Base-by-base conservation (phyloP, 495 filamentous ascomycete genomes). In the Podospora sp. region DNA sequence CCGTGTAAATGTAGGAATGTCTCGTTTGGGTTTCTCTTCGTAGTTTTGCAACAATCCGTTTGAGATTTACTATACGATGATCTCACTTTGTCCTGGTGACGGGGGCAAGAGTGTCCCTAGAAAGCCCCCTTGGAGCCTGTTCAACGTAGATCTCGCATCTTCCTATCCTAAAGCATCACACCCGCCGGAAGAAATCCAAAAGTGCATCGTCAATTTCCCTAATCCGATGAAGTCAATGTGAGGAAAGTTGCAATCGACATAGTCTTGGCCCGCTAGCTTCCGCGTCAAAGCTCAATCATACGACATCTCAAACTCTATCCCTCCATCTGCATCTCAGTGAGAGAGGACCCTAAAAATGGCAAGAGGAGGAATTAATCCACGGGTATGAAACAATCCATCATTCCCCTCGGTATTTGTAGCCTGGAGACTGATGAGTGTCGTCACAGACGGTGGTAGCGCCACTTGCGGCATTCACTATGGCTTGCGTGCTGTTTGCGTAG, bases 401-500 rank as follows among this genome's bases (percentile, higher is more conserved):
- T 26, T 22, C n/a, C 6, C 20, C 8, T 22, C 6, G 2, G 7
- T 22, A 55, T 26, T n/a, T 26, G 9, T 20, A n/a, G 52, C 7
- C n/a, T 55, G 16, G 52, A 55, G 7, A n/a, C 52, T 46, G 5
- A 46, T 46, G 5, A 2, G 14, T 2, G 2, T 18, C 16, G 11
- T 18, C 4, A 25, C 22, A 84, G 82, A 83, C 77, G 0, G 66
- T 83, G 16, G 76, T 80, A 65, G 79, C 80, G 11, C 82, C 82
- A 2, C 68, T 78, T 0, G 81, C 82, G 0, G 82, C 81, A 21
- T 83, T 83, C 56, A 82, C 78, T 2, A 84, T 84, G 82, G 82
- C 82, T 6, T 75, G 74, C 18, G 40, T 84, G 8, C 68, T 84
- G 24, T 81, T 84, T 58, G 71, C 74, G 73, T 78, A 65, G 40